Percentiles rank a stretch among this genome's conserved stretches.
Evolutionary conservation across 257 asterid species (phyloP).

Genomic region (Sherardia arvensis): DNA sequence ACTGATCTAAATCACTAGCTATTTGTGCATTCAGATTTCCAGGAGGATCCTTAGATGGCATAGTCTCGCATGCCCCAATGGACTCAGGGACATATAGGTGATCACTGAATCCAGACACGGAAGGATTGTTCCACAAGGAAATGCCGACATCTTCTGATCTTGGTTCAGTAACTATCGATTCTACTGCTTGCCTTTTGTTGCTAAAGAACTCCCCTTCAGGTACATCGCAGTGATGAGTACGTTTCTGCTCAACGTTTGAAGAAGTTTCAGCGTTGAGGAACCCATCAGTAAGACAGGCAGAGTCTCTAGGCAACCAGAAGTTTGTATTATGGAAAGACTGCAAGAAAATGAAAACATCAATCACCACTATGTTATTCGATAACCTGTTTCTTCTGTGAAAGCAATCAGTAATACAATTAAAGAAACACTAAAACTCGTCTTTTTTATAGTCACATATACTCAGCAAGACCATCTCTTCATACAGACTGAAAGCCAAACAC

Average conservation of each 20-base stretch:
- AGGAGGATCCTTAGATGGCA: constrained; percentile 10
- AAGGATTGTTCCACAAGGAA: constrained; percentile 28
- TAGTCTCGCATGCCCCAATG: constrained; percentile 19
- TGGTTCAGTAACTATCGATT: constrained; percentile 22
- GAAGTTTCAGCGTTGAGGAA: constrained; percentile 30
- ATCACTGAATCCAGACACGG: constrained; percentile 25
- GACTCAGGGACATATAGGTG: constrained; percentile 26
- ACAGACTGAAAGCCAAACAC: not conserved
- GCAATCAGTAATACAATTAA: not conserved
- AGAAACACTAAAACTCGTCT: not conserved
- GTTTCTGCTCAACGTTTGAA: constrained; percentile 40
- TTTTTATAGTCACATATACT: not conserved
- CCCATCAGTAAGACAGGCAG: constrained; percentile 36
- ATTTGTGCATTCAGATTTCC: not conserved
- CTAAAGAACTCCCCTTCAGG: constrained; percentile 29
- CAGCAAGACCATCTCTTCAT: not conserved
- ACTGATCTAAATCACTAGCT: not conserved
- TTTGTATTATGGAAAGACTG: constrained; percentile 44
- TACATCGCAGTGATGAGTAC: constrained; percentile 41
- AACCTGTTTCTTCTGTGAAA: not conserved
- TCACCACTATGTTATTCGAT: not conserved
- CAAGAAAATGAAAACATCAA: constrained; percentile 9
- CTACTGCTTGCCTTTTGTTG: constrained; percentile 61
- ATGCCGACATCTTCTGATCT: constrained; percentile 23
- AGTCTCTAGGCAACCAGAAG: constrained; percentile 31